phyloP scores from a whole-genome alignment of 2,329 filamentous ascomycete genomes.

The Cordyceps pruinosa region DNA sequence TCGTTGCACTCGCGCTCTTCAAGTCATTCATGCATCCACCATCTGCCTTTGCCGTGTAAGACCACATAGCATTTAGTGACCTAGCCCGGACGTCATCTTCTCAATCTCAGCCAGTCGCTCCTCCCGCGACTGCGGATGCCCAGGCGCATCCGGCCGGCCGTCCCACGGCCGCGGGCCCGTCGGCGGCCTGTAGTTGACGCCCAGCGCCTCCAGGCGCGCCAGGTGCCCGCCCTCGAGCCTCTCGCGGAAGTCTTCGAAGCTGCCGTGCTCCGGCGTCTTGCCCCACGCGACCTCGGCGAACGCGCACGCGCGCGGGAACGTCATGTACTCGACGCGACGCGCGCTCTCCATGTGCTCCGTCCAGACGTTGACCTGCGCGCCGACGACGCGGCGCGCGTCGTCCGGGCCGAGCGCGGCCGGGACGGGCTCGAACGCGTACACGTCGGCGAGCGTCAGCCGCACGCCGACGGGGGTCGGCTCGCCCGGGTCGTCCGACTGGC shows the following conservation, averaged over 20 bases:
- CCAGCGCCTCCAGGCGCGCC: slow-evolving; percentile 12
- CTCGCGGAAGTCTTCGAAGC: slow-evolving; percentile 4
- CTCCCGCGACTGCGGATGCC: slow-evolving; percentile 9
- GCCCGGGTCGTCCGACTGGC: slow-evolving; percentile 15
- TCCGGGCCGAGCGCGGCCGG: slow-evolving; percentile 12
- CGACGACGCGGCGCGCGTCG: slow-evolving; percentile 12
- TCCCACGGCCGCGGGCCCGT: slow-evolving; percentile 16
- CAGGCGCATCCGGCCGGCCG: slow-evolving; percentile 13
- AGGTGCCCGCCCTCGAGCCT: slow-evolving; percentile 11
- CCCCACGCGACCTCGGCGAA: slow-evolving; percentile 16
- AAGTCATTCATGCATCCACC: not conserved
- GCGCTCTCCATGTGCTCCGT: slow-evolving; percentile 17
- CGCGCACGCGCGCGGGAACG: slow-evolving; percentile 13
- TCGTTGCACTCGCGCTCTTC: not conserved
- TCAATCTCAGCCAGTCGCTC: not conserved
- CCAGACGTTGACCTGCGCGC: slow-evolving; percentile 17
- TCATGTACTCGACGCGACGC: slow-evolving; percentile 16
- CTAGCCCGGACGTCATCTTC: not conserved
- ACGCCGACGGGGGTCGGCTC: slow-evolving; percentile 16
- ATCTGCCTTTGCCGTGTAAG: not conserved
- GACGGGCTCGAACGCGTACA: slow-evolving; percentile 14
- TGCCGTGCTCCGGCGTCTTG: not conserved
- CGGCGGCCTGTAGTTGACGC: slow-evolving; percentile 14
- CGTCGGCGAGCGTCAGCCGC: slow-evolving; percentile 13
- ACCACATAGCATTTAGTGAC: not conserved